Conservation (phyloP, 495 filamentous ascomycete species). For the Aspergillus panamensis region DNA sequence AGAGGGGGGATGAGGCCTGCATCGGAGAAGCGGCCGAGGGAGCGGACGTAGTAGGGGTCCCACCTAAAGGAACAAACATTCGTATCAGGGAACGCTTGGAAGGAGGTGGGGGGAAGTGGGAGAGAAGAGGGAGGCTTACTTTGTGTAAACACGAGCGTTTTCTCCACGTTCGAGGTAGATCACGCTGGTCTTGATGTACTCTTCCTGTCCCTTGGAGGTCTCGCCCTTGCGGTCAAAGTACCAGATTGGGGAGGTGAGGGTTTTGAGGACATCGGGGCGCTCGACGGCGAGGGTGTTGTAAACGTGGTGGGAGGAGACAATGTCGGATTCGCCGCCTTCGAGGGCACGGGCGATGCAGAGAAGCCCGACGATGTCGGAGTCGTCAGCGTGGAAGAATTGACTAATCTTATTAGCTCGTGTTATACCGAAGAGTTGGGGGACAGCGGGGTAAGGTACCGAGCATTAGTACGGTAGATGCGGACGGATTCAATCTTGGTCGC, state of each 20-base stretch:
- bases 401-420: conserved; percentile 24
- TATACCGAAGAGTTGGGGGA: neutral
- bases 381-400: conserved; percentile 80
- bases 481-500: conserved; percentile 74
- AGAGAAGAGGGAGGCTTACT: conserved; percentile 30
- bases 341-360: conserved; percentile 76
- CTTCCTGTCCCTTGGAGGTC: conserved; percentile 66
- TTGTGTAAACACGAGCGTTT: conserved; percentile 52
- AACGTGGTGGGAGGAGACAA: conserved; percentile 74
- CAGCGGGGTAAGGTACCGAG: conserved; percentile 48
- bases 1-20: conserved; percentile 64
- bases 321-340: conserved; percentile 81
- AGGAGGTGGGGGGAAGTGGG: neutral
- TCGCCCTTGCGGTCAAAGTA: conserved; percentile 96
- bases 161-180: conserved; percentile 65
- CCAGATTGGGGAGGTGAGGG: conserved; percentile 75
- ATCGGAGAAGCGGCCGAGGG: conserved; percentile 62
- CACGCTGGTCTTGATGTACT: conserved; percentile 69
- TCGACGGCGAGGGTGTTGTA: conserved; percentile 75
- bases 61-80: conserved; percentile 45
- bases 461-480: conserved; percentile 85
- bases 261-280: conserved; percentile 73
- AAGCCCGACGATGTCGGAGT: conserved; percentile 78
- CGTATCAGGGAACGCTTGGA: neutral
- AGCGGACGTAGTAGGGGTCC: conserved; percentile 77